phyloP scores from a whole-genome alignment of 495 filamentous ascomycete species.

The Pyronema omphalodes region DNA sequence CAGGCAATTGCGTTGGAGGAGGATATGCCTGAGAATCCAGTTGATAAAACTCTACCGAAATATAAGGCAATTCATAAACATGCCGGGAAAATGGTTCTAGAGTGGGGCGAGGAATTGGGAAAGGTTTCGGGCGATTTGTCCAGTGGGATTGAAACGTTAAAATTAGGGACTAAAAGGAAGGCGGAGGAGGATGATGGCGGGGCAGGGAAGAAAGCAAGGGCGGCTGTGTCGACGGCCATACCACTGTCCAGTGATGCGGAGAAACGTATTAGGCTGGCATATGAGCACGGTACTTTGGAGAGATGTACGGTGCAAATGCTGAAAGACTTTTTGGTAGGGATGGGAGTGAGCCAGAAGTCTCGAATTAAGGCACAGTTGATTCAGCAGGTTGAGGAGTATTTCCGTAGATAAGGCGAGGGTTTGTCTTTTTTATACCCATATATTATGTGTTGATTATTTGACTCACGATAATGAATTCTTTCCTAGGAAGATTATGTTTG shows the following conservation, averaged over 20 bases:
- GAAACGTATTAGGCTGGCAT: conserved; percentile 42
- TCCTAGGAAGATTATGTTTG: neutral
- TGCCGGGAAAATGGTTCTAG: conserved; percentile 53
- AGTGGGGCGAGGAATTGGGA: conserved; percentile 49
- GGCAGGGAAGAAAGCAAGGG: conserved; percentile 34
- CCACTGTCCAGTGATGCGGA: conserved; percentile 11
- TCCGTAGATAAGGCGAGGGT: conserved; percentile 28
- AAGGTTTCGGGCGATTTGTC: conserved; percentile 28
- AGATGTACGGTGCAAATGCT: conserved; percentile 49
- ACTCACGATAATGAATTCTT: neutral
- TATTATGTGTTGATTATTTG: neutral
- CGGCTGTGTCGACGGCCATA: conserved; percentile 16
- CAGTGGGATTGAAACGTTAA: conserved; percentile 26
- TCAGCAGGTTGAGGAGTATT: conserved; percentile 57
- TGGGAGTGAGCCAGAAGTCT: conserved; percentile 35
- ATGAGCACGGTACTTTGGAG: conserved; percentile 38
- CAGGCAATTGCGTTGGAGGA: conserved; percentile 88
- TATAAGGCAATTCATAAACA: conserved; percentile 74
- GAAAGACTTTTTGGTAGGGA: conserved; percentile 45
- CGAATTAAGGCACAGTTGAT: conserved; percentile 70
- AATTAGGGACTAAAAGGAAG: conserved; percentile 28
- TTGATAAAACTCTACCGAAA: conserved; percentile 74
- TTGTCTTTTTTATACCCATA: neutral
- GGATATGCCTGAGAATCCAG: conserved; percentile 58
- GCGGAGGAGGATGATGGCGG: conserved; percentile 22